Evolutionary conservation across 176 grass and related monocot genomes (phyloP).

Genomic region (Echinochloa phyllopogon): DNA sequence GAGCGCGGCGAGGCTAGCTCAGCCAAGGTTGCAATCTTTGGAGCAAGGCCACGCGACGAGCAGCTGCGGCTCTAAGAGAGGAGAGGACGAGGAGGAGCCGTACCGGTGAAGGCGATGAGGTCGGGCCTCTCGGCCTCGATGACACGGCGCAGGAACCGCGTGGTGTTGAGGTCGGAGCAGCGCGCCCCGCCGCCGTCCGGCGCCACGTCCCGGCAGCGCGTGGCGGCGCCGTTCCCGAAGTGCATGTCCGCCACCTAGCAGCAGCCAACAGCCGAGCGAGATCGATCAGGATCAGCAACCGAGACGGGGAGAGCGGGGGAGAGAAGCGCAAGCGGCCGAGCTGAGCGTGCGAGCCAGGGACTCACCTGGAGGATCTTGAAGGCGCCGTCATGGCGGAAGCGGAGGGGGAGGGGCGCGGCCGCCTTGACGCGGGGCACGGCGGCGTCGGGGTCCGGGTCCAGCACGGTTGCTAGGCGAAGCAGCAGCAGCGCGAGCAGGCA

Average conservation of each 20-base stretch:
- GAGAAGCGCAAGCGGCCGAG: not conserved
- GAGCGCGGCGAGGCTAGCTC: not conserved
- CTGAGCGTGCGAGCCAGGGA: not conserved
- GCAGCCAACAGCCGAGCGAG: not conserved
- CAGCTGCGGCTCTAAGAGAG: not conserved
- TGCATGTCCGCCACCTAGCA: conserved; percentile 94
- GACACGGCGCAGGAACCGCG: conserved; percentile 71
- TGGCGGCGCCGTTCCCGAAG: conserved; percentile 83
- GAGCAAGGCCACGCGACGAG: not conserved
- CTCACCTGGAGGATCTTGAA: conserved; percentile 91
- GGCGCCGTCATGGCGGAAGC: conserved; percentile 73
- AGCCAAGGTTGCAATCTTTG: not conserved
- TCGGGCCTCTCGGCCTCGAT: conserved; percentile 84
- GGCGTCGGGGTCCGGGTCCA: conserved; percentile 40
- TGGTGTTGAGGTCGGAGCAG: conserved; percentile 94
- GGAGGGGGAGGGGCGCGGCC: conserved; percentile 64
- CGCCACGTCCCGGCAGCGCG: conserved; percentile 77
- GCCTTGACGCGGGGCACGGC: conserved; percentile 58
- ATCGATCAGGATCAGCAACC: conserved; percentile 19
- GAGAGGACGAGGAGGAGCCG: not conserved
- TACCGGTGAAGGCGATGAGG: conserved; percentile 91
- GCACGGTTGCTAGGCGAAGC: conserved; percentile 44
- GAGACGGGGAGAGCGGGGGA: not conserved
- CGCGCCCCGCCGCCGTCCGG: conserved; percentile 50
- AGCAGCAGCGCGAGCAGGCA: conserved; percentile 47